These are phyloP conservation scores for Coemansia sp. DNA, from an alignment of 192 early-diverging fungal species.

Conservation along the genomic window DNA sequence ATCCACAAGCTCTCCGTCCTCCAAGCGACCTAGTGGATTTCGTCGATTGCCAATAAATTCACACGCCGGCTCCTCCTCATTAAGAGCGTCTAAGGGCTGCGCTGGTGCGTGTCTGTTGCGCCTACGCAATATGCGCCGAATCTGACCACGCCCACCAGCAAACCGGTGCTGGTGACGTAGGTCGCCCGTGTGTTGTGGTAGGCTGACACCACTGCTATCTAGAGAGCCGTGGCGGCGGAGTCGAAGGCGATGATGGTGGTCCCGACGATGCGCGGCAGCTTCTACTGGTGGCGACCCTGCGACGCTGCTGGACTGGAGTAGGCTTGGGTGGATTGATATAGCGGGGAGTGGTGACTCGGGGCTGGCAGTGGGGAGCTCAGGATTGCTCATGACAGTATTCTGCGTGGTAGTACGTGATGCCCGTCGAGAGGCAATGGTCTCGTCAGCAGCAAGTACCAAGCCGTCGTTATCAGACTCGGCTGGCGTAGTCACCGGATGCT, in stretches of 20 bases:
- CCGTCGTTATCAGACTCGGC: conserved; percentile 19
- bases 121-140: conserved; percentile 35
- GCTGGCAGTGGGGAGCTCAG: conserved; percentile 15
- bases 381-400: conserved; percentile 24
- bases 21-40: conserved; percentile 48
- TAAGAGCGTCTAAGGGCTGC: background rate
- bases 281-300: background rate
- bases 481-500: background rate
- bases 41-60: conserved; percentile 48
- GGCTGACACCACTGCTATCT: background rate
- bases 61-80: conserved; percentile 23
- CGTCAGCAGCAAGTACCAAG: conserved; percentile 39
- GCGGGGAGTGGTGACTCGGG: background rate
- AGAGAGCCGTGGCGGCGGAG: background rate
- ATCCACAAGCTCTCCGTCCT: conserved; percentile 54
- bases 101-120: conserved; percentile 7
- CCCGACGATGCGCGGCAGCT: conserved; percentile 4
- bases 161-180: conserved; percentile 12
- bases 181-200: background rate
- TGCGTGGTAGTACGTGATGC: conserved; percentile 29
- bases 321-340: conserved; percentile 27
- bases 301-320: background rate
- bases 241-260: background rate
- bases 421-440: conserved; percentile 17
- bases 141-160: conserved; percentile 7